Base-by-base conservation (phyloP, 2,329 filamentous ascomycete species). In the Aspergillus glaucus region DNA sequence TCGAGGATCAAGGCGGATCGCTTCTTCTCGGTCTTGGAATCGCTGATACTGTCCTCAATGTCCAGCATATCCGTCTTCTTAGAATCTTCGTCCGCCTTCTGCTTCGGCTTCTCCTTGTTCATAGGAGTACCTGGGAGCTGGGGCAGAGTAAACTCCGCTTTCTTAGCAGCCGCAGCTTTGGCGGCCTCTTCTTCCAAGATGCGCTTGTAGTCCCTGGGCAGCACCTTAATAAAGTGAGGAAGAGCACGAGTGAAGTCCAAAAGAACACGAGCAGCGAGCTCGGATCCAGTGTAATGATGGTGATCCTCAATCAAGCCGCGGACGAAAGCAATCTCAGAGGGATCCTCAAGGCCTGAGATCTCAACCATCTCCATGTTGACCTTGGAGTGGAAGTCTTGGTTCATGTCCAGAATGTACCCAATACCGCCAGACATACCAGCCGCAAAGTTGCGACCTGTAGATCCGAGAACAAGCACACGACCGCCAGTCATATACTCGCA, bases 401-500 rank as follows among this genome's bases (percentile, higher is more conserved):
- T 81, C 64, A 93, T 86, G 64, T 97, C 92, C 26, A 97, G 81
- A 47, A 96, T 83, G 63, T 95, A 97, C 15, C 91, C 91, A 62
- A 97, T 96, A 78, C 92, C 92, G 65, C 92, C 92, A 63, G 91
- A 96, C 92, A 97, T 97, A 78, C 92, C 92, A 53, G 92, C 92
- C 61, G 91, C 92, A 65, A 97, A 97, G 78, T 97, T 97, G 61
- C 92, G 91, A 42, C 92, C 92, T 65, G 90, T 95, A 62, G 81
- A 83, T 50, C 92, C 92, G 43, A 97, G 80, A 63, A 95, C 80
- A 55, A 97, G 76, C 45, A 96, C 79, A 65, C 91, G 88, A 66
- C 92, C 92, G 67, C 92, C 92, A 63, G 92, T 96, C 92, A 97
- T 97, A 80, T 97, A 97, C 78, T 97, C 92, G 67, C 91, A 96